Percentiles rank a stretch among this genome's conserved stretches.
phyloP scores from a whole-genome alignment of 2,329 filamentous ascomycete genomes.

The Alternaria arborescens region DNA sequence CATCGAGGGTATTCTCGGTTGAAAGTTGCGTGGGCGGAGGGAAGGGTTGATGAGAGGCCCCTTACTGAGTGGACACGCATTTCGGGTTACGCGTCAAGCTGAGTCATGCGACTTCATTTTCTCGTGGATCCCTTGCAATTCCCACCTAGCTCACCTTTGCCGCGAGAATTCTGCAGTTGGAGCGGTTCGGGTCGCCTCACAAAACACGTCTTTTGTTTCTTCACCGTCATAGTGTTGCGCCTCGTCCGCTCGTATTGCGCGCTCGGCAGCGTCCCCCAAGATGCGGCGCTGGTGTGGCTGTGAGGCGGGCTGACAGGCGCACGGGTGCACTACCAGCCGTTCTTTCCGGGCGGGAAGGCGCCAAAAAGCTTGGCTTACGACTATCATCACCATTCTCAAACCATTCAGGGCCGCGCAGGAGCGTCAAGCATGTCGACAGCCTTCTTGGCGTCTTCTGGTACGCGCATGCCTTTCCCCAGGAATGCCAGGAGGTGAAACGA shows the following conservation, averaged over 20 bases:
- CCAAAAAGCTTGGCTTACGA: conserved; percentile 21
- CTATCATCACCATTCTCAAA: conserved; percentile 22
- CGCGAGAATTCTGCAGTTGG: not conserved
- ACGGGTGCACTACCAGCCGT: conserved; percentile 15
- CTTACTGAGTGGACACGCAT: conserved; percentile 2
- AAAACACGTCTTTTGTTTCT: not conserved
- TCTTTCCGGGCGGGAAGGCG: conserved; percentile 16
- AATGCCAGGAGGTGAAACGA: conserved; percentile 9
- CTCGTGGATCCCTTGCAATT: not conserved
- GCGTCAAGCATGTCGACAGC: conserved; percentile 1
- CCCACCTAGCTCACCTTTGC: not conserved
- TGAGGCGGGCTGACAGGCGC: conserved; percentile 3
- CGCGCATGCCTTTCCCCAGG: conserved; percentile 19
- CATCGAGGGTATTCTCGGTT: conserved; percentile 3
- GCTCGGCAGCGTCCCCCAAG: not conserved
- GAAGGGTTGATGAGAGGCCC: not conserved
- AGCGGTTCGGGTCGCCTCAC: not conserved
- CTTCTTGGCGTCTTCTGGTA: conserved; percentile 20
- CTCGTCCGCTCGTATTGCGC: not conserved
- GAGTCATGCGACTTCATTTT: conserved; percentile 9
- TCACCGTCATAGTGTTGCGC: not conserved
- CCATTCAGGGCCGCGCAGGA: conserved; percentile 1
- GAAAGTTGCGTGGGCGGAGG: not conserved
- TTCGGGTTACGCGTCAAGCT: conserved; percentile 10
- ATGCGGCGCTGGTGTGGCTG: conserved; percentile 14